phyloP scores from a whole-genome alignment of 2,329 filamentous ascomycete species.

The Spiromastix sp. region DNA sequence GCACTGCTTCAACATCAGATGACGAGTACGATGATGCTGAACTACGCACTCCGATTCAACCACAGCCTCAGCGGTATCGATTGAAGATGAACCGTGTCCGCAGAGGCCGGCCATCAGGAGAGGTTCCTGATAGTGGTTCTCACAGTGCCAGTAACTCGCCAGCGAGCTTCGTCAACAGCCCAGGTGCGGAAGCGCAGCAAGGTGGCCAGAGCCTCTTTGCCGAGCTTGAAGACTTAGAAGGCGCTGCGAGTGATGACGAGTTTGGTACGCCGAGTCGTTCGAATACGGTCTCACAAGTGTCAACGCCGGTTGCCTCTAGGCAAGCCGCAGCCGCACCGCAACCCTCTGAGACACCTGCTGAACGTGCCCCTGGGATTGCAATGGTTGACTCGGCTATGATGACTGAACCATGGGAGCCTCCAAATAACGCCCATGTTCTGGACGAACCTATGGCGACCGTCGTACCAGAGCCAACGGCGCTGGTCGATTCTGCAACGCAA shows the following conservation, averaged over 20 bases:
- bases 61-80: conserved; percentile 58
- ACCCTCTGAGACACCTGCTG: too few relatives aligned
- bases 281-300: conserved; percentile 24
- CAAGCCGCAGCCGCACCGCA: background rate
- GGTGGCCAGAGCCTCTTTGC: conserved; percentile 75
- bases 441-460: conserved; percentile 13
- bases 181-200: conserved; percentile 35
- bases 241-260: conserved; percentile 61
- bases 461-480: conserved; percentile 13
- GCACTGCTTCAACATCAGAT: conserved; percentile 79
- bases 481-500: conserved; percentile 33
- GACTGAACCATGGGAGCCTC: conserved; percentile 47
- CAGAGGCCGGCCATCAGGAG: conserved; percentile 43
- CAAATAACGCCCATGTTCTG: conserved; percentile 1
- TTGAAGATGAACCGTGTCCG: conserved; percentile 59
- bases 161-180: conserved; percentile 39
- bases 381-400: conserved; percentile 54
- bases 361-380: too few relatives aligned
- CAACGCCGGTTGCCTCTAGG: conserved; percentile 25
- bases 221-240: conserved; percentile 72
- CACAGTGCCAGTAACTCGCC: conserved; percentile 42
- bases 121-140: conserved; percentile 26
- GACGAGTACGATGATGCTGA: conserved; percentile 57
- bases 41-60: conserved; percentile 53
- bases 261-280: conserved; percentile 30